Evolutionary conservation across 2,329 filamentous ascomycete genomes (phyloP), one percentile per base, ranked within the genome.

Genomic region (Hymenoscyphus fructigenus): DNA sequence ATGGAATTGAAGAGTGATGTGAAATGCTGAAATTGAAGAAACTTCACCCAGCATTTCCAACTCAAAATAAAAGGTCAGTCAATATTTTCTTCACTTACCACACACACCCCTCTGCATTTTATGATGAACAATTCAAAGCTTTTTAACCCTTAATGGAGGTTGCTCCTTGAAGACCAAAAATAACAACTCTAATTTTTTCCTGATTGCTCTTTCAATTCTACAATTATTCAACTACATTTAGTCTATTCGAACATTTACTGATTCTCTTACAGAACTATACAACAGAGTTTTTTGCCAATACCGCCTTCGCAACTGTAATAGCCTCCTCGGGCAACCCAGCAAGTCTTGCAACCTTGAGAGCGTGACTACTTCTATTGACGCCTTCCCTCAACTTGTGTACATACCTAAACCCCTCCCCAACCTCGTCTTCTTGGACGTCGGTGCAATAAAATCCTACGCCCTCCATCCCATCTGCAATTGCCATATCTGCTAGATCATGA

Each of bases 341-440:
- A 70, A 98, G 79, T 68, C 85, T 84, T 1, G 95, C 95, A n/a
- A 99, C 95, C 75, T 97, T 98, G 66, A 99, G 80, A 20, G 96
- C 95, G 79, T 99, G 95, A 67, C 92, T 96, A 69, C 90, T 83
- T 60, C 88, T 85, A 77, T 98, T 99, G 64, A 97, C 86, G 0
- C 95, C 95, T 75, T 84, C 87, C 62, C 86, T 85, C 77, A 99
- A 78, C 70, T 85, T 90, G 79, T 99, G 93, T 63, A 96, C 84
- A 79, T 96, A 99, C 53, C 90, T 87, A 76, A 97, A 99, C 0
- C 88, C 88, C 0, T 86, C 85, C 0, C 82, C 78, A 7, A 69
- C 71, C 1, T 71, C 72, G 60, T 91, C 88, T 75, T 97, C 93
- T 26, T 88, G 83, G 9, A 99, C 86, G 77, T 97, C 92, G 0